Evolutionary conservation across 2,329 filamentous ascomycete genomes (phyloP), one percentile per base, ranked within the genome.

Genomic region (Fusarium oxysporum): DNA sequence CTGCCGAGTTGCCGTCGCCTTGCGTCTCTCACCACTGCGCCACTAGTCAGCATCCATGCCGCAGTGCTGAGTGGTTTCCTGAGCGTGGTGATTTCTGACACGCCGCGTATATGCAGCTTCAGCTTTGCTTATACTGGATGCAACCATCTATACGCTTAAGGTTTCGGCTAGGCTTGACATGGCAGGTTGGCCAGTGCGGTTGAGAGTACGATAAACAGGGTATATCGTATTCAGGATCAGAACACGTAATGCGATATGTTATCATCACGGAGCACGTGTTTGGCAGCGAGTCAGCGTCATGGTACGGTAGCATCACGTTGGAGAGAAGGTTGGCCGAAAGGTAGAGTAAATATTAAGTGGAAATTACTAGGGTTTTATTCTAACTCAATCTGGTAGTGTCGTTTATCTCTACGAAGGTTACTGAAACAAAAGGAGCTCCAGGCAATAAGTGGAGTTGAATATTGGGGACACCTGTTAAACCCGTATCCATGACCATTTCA

Each of bases 141-240:
- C 50, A 37, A 53, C 50, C 50, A 55, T n/a, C 7, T 38, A 16
- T 1, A 8, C 51, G 8, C 5, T 3, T 41, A 43, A 43, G 37
- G 25, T 55, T 55, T 55, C 25, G 16, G 53, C 53, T 55, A 55
- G 53, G 38, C 53, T 43, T 43, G 53, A 55, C 21, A 55, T 23
- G 37, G 53, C 53, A 55, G 53, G 53, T 55, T 55, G 25, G 25
- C 8, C 35, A 43, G 28, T 30, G 37, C 12, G 21, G 21, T 32
- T 43, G 12, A 32, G 3, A 53, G 37, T 55, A 55, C 53, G 53
- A 55, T 55, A 55, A 55, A 55, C 53, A 43, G 28, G 53, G 37
- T 43, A 55, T 55, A 30, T 55, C 53, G 53, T 55, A 43, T 55
- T 55, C 37, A 43, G 37, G 25, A 32, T 38, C 10, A 38, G 19